phyloP scores from a whole-genome alignment of 2,329 filamentous ascomycete genomes.

The Botryotinia narcissicola region DNA sequence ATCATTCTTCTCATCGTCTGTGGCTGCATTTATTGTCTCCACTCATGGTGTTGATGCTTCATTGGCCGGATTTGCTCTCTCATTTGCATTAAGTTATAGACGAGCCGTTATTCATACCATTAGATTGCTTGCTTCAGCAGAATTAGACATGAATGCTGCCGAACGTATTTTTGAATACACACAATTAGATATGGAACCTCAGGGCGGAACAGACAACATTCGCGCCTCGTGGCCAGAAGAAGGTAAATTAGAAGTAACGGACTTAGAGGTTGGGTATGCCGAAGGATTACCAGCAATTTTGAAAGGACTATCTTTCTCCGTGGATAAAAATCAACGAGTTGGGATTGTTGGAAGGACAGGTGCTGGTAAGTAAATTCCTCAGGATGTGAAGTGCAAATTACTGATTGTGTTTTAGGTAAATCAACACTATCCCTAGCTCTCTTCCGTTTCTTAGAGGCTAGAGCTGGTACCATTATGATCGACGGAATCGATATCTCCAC shows the following conservation, averaged over 20 bases:
- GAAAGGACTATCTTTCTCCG: constrained; percentile 63
- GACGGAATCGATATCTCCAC: constrained; percentile 37
- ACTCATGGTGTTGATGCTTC: constrained; percentile 61
- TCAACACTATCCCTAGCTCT: constrained; percentile 32
- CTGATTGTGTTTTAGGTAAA: constrained; percentile 29
- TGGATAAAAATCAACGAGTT: constrained; percentile 56
- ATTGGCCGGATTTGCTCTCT: constrained; percentile 70
- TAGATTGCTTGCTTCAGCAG: constrained; percentile 63
- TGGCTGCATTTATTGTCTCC: constrained; percentile 61
- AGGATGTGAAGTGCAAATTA: constrained; percentile 18
- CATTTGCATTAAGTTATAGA: constrained; percentile 69
- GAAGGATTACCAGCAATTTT: constrained; percentile 66
- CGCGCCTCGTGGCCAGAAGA: constrained; percentile 72
- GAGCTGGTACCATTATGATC: constrained; percentile 43
- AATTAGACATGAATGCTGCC: constrained; percentile 73
- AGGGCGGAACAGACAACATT: constrained; percentile 53
- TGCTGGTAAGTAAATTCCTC: constrained; percentile 30
- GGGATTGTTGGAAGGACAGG: constrained; percentile 36
- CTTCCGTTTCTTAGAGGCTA: constrained; percentile 30
- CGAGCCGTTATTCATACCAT: constrained; percentile 61
- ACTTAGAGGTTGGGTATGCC: constrained; percentile 71
- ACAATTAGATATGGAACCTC: constrained; percentile 62
- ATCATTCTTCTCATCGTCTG: constrained; percentile 61
- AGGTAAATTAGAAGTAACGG: constrained; percentile 67
- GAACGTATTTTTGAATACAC: constrained; percentile 74